Conservation (phyloP, 495 filamentous ascomycete species). For the Aspergillus wentii region DNA sequence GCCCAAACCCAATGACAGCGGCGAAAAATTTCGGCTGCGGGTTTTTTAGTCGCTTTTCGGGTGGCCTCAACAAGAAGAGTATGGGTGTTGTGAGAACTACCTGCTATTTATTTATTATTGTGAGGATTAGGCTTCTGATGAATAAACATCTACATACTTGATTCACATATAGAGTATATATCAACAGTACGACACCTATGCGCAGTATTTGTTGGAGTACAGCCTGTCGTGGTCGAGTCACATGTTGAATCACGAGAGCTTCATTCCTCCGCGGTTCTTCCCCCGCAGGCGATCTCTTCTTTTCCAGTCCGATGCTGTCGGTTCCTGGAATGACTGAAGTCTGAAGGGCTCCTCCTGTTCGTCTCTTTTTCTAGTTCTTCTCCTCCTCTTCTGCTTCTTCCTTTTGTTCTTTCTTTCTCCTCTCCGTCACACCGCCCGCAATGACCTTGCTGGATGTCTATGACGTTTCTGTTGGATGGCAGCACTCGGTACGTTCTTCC, state of each 20-base stretch:
- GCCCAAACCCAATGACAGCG: constrained; percentile 10
- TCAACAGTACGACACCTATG: background rate
- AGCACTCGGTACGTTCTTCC: constrained; percentile 51
- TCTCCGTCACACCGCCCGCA: constrained; percentile 16
- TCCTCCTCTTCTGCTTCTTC: constrained; percentile 2
- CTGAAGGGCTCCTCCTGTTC: constrained; percentile 4
- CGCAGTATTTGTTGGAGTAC: background rate
- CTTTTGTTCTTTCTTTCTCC: constrained; percentile 4
- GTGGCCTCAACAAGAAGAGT: background rate
- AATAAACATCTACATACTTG: too few species aligned
- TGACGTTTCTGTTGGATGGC: constrained; percentile 55
- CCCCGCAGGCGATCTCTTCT: constrained; percentile 8
- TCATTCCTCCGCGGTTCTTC: constrained; percentile 13
- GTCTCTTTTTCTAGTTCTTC: constrained; percentile 2
- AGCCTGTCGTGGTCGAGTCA: constrained; percentile 6
- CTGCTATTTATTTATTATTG: too few species aligned
- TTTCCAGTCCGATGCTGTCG: constrained; percentile 2
- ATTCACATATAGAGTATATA: too few species aligned
- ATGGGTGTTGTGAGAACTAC: background rate
- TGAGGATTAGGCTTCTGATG: too few species aligned
- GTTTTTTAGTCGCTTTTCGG: constrained; percentile 5
- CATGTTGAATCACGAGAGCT: constrained; percentile 16
- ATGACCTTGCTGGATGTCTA: constrained; percentile 25
- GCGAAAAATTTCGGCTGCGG: constrained; percentile 37
- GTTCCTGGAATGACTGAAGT: too few species aligned